A percentile compares a stretch with the other conserved stretches of the same genome.
Conservation (phyloP, 2,329 filamentous ascomycete genomes). For the Fragosphaeria purpurea region DNA sequence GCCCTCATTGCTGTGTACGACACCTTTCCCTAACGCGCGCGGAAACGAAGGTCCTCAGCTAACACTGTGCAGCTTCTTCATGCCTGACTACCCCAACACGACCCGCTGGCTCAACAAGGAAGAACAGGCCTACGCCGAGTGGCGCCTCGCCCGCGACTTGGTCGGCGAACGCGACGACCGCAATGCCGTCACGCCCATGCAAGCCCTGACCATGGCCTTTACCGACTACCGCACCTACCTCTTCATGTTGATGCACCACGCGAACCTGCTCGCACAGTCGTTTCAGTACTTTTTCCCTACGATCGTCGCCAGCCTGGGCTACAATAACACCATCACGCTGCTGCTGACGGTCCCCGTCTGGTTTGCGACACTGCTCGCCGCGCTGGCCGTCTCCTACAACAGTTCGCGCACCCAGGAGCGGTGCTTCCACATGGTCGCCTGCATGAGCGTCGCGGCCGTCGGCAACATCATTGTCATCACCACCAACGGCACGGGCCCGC, state of each 20-base stretch:
- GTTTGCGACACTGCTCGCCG: slow-evolving; percentile 45
- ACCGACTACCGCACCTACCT: slow-evolving; percentile 35
- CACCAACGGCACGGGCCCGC: slow-evolving; percentile 38
- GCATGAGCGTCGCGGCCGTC: slow-evolving; percentile 40
- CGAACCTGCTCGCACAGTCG: slow-evolving; percentile 40
- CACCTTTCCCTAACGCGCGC: slow-evolving; percentile 7
- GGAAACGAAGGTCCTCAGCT: no score
- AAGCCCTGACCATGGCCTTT: slow-evolving; percentile 18
- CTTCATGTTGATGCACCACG: slow-evolving; percentile 44
- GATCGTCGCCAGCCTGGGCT: slow-evolving; percentile 52
- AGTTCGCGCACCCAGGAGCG: slow-evolving; percentile 44
- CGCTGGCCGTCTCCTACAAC: slow-evolving; percentile 42
- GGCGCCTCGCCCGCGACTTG: slow-evolving; percentile 12
- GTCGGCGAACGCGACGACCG: slow-evolving; percentile 15
- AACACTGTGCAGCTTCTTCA: neutral
- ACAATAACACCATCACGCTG: slow-evolving; percentile 41
- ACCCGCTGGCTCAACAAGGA: slow-evolving; percentile 12
- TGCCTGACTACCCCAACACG: slow-evolving; percentile 13
- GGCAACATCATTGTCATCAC: slow-evolving; percentile 42
- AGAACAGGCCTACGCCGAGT: slow-evolving; percentile 12
- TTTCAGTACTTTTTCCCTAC: slow-evolving; percentile 59
- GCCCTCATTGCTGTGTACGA: neutral
- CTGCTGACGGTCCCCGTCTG: slow-evolving; percentile 50
- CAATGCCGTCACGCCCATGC: slow-evolving; percentile 9
- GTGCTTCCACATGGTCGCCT: slow-evolving; percentile 43